These are phyloP conservation scores for Trypanosoma brucei DNA, from an alignment of 208 protist species.

Conservation along the genomic window DNA sequence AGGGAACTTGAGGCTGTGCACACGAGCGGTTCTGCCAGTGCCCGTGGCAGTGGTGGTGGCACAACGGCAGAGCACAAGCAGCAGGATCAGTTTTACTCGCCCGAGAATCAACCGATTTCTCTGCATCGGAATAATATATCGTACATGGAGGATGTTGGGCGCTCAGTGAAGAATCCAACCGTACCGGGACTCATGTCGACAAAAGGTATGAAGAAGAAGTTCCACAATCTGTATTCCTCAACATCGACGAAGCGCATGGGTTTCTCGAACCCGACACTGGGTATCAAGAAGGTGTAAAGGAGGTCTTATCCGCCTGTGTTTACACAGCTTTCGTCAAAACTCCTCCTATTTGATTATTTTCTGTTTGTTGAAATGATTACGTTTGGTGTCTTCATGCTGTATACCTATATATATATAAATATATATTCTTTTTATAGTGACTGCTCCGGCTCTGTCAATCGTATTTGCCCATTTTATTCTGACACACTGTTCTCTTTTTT, in stretches of 20 bases:
- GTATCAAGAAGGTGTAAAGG: constrained; percentile 83
- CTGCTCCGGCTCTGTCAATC: no score
- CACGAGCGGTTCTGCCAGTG: constrained; percentile 27
- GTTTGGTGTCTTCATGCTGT: no score
- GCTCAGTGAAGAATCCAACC: constrained; percentile 79
- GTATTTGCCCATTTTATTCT: no score
- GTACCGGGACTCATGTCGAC: constrained; percentile 88
- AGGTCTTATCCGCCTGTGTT: neutral
- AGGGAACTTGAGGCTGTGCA: constrained; percentile 52
- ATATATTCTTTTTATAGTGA: no score
- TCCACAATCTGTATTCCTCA: constrained; percentile 87
- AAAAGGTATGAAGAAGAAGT: constrained; percentile 91
- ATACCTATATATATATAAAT: no score
- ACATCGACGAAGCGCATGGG: constrained; percentile 87
- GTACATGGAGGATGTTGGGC: constrained; percentile 60
- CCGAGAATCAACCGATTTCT: constrained; percentile 48
- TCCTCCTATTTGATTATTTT: constrained; percentile 9
- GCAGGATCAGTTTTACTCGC: constrained; percentile 69
- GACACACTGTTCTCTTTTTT: no score
- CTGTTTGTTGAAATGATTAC: no score
- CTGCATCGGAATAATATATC: constrained; percentile 53
- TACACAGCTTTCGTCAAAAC: constrained; percentile 2
- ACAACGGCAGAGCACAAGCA: constrained; percentile 69
- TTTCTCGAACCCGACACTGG: constrained; percentile 75
- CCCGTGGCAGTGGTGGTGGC: constrained; percentile 35